Evolutionary conservation across 176 grass and related monocot species (phyloP), one percentile per base, ranked within the genome.

Genomic region (Stipa capillata): DNA sequence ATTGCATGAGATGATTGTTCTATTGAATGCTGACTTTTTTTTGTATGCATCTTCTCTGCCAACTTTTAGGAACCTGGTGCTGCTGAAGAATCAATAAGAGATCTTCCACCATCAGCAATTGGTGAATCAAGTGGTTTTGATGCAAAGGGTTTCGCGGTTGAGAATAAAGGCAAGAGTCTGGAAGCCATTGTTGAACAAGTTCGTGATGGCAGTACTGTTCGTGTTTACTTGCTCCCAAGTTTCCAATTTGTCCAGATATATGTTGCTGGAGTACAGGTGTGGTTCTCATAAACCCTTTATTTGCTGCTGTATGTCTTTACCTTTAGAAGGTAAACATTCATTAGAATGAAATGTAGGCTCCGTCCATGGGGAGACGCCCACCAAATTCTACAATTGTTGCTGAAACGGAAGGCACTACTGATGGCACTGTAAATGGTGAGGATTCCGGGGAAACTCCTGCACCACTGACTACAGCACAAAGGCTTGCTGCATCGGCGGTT

Each of bases 161-260:
- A 64, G 18, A 95, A 95, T 77, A 99, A 99, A 82, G 97, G 97
- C 68, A 95, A 93, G 67, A 91, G 92, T 53, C 82, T 95, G 83
- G 87, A 96, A 82, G 97, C 87, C 25, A 85, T 99, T 58, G 92
- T 99, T 20, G 97, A 99, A 79, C 97, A 99, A 87, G 92, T 86
- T 27, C 92, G 97, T 27, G 97, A 99, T 84, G 97, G 97, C n/a
- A 90, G 90, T 74, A 93, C 83, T 31, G 64, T 99, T 74, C 97
- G 97, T 83, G 90, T 90, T 65, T 95, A 99, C 77, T 81, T 99
- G 77, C 81, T 99, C 50, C 92, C 97, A 29, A 91, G 82, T 37
- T 99, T 95, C 75, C 97, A 95, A 39, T 99, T 99, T 60, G 84
- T 95, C 56, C 96, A 99, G 85, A 93, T 99, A 83, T 95, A 95